phyloP scores from a whole-genome alignment of 140 eudicot species.

The Cichorium intybus region DNA sequence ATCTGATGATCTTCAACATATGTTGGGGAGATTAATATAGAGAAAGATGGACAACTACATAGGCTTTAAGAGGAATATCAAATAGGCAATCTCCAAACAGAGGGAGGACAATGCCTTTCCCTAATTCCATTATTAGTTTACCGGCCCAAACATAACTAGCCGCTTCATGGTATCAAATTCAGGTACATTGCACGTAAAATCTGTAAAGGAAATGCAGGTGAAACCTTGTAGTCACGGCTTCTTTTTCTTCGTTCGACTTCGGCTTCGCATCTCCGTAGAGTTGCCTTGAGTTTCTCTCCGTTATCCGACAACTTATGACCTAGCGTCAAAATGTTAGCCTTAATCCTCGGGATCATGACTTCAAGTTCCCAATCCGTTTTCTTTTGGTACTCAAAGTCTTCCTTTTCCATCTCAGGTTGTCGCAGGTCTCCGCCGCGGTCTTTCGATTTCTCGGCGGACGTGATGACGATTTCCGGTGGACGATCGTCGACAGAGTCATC shows the following conservation, averaged over 20 bases:
- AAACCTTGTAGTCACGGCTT: neutral
- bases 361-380: slow-evolving; percentile 6
- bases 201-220: neutral
- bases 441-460: neutral
- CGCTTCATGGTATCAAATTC: neutral
- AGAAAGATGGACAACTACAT: too few relatives aligned
- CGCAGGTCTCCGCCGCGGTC: neutral
- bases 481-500: slow-evolving; percentile 9
- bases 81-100: too few relatives aligned
- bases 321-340: neutral
- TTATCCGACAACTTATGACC: neutral
- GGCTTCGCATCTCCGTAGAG: neutral
- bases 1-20: neutral
- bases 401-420: neutral
- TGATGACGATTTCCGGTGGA: slow-evolving; percentile 8
- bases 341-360: neutral
- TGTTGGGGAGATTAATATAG: neutral
- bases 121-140: neutral
- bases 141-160: neutral
- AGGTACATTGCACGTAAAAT: neutral
- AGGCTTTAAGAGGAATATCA: slow-evolving; percentile 1
- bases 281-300: slow-evolving; percentile 1
- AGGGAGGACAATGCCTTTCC: neutral
- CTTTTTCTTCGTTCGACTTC: slow-evolving; percentile 7
- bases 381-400: neutral